Evolutionary conservation across 2,329 filamentous ascomycete species (phyloP).

Genomic region (Chrysoporthe puriensis): DNA sequence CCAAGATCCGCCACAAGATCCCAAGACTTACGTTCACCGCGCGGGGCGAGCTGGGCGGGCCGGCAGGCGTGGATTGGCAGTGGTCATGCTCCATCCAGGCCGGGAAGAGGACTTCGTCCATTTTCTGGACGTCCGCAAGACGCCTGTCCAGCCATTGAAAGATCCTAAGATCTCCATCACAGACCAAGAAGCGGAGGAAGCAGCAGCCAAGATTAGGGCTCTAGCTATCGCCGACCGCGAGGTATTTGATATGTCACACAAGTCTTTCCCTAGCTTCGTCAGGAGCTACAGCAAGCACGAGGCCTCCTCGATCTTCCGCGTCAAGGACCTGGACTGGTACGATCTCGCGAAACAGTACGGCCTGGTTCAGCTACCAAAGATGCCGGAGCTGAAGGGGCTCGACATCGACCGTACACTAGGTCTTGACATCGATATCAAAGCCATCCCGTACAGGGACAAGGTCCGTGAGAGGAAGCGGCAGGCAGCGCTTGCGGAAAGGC

Average conservation of each 20-base stretch:
- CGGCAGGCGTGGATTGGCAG: conserved; percentile 80
- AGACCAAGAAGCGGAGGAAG: conserved; percentile 60
- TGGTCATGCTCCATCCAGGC: conserved; percentile 84
- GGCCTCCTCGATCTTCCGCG: conserved; percentile 86
- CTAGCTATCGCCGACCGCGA: conserved; percentile 61
- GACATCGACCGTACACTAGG: conserved; percentile 68
- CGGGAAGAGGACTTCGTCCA: conserved; percentile 87
- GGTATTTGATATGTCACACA: conserved; percentile 84
- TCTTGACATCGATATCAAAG: conserved; percentile 67
- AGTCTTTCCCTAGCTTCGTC: conserved; percentile 92
- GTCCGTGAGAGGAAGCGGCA: conserved; percentile 67
- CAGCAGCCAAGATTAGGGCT: conserved; percentile 35
- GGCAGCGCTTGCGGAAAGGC: conserved; percentile 56
- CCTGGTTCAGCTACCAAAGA: conserved; percentile 82
- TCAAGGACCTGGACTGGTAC: conserved; percentile 81
- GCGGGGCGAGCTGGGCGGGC: conserved; percentile 89
- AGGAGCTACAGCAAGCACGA: conserved; percentile 90
- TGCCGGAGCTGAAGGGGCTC: conserved; percentile 80
- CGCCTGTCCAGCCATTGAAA: conserved; percentile 70
- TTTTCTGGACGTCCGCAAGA: conserved; percentile 86
- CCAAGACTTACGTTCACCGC: conserved; percentile 93
- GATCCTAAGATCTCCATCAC: conserved; percentile 61
- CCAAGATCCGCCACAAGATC: conserved; percentile 82
- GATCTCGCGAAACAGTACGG: conserved; percentile 84
- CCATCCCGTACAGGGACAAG: conserved; percentile 73